Conservation (phyloP, 495 filamentous ascomycete species). For the Aspergillus cristatus region DNA sequence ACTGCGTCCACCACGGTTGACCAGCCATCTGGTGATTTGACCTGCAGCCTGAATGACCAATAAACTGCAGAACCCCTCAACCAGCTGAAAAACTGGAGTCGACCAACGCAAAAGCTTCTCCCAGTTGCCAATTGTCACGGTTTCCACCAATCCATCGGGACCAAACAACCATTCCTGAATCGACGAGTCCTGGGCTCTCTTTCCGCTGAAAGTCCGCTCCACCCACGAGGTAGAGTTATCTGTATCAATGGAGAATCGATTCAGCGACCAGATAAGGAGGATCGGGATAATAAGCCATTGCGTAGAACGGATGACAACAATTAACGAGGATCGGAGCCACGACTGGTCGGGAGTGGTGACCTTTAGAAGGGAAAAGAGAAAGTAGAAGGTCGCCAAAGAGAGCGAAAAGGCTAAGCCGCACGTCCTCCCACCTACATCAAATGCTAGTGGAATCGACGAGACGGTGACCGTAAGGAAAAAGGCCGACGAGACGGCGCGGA, state of each 20-base stretch:
- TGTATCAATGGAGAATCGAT: conserved; percentile 83
- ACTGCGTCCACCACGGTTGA: conserved; percentile 75
- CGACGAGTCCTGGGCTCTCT: conserved; percentile 52
- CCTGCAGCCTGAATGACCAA: conserved; percentile 91
- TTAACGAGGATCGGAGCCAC: conserved; percentile 57
- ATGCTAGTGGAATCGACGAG: conserved; percentile 87
- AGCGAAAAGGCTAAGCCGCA: conserved; percentile 90
- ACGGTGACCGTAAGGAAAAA: conserved; percentile 82
- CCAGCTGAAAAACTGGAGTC: conserved; percentile 89
- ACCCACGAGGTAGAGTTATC: conserved; percentile 66
- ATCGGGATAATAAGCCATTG: conserved; percentile 79
- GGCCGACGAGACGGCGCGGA: conserved; percentile 61
- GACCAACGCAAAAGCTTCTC: conserved; percentile 84
- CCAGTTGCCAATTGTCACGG: conserved; percentile 73
- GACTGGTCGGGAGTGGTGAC: conserved; percentile 74
- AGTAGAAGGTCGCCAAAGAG: conserved; percentile 78
- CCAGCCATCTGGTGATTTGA: conserved; percentile 91
- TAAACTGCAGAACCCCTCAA: conserved; percentile 92
- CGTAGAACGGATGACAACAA: conserved; percentile 54
- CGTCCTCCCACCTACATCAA: conserved; percentile 92
- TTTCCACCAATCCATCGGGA: conserved; percentile 66
- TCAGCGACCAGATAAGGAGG: conserved; percentile 87
- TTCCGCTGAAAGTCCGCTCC: conserved; percentile 64
- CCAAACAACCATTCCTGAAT: conserved; percentile 80
- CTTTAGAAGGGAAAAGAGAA: conserved; percentile 71